These are phyloP conservation scores for Epichloe hybrida DNA, from an alignment of 2,329 filamentous ascomycete species.

Conservation along the genomic window DNA sequence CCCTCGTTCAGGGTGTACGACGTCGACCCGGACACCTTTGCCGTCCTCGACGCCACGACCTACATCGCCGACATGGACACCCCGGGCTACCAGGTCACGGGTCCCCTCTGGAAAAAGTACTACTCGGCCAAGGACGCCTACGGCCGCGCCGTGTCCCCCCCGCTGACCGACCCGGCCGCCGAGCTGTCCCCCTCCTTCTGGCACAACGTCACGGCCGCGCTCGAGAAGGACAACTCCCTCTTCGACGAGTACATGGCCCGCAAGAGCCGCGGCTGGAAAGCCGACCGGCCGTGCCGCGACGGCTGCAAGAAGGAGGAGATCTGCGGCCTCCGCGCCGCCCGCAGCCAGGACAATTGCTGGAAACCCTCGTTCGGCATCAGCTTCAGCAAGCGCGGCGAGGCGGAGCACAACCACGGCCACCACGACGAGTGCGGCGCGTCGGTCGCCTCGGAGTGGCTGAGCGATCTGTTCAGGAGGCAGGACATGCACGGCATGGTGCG, in stretches of 20 bases:
- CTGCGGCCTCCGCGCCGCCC: slow-evolving; percentile 35
- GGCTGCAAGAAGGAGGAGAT: slow-evolving; percentile 31
- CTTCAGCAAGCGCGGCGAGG: slow-evolving; percentile 14
- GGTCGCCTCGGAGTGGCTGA: slow-evolving; percentile 12
- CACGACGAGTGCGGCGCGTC: slow-evolving; percentile 17
- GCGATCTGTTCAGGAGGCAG: slow-evolving; percentile 10
- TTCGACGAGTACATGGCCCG: slow-evolving; percentile 34
- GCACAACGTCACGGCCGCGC: slow-evolving; percentile 38
- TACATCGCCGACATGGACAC: slow-evolving; percentile 39
- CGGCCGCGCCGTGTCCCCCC: slow-evolving; percentile 30
- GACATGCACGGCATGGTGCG: slow-evolving; percentile 12
- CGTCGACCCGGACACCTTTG: slow-evolving; percentile 42
- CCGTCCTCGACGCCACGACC: slow-evolving; percentile 36
- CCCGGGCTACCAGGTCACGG: slow-evolving; percentile 24
- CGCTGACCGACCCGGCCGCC: slow-evolving; percentile 19
- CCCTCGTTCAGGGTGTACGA: slow-evolving; percentile 44
- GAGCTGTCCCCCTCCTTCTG: slow-evolving; percentile 43
- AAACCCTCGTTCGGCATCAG: slow-evolving; percentile 19
- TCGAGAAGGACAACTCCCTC: slow-evolving; percentile 26
- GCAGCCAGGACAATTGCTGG: slow-evolving; percentile 37
- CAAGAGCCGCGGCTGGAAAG: slow-evolving; percentile 31
- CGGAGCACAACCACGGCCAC: slow-evolving; percentile 5
- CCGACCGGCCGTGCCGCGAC: slow-evolving; percentile 22
- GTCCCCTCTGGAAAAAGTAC: slow-evolving; percentile 36
- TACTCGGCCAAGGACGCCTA: slow-evolving; percentile 43